Percentiles rank a stretch among this genome's conserved stretches.
Evolutionary conservation across 2,329 filamentous ascomycete genomes (phyloP).

Genomic region (Calonectria naviculata): DNA sequence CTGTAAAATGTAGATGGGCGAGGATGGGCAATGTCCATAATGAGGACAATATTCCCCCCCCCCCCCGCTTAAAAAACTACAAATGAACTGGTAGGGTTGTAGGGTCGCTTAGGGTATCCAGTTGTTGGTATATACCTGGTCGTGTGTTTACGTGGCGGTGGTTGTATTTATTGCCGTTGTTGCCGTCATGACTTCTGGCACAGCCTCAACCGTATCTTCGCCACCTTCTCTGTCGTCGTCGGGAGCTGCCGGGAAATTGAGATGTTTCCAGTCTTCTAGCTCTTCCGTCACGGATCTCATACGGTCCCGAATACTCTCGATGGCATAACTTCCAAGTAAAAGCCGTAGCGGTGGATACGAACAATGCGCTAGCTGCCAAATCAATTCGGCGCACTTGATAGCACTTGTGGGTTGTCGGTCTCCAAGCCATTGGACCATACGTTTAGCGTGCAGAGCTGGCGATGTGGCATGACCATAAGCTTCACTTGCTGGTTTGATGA

Average conservation of each 20-base stretch:
- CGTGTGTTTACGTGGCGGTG: not conserved
- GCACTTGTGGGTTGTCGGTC: constrained; percentile 93
- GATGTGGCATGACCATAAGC: constrained; percentile 82
- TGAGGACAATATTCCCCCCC: too few relatives aligned
- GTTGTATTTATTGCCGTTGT: not conserved
- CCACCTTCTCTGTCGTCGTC: constrained; percentile 39
- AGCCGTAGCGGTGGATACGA: constrained; percentile 90
- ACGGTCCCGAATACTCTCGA: constrained; percentile 93
- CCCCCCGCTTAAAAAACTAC: too few relatives aligned
- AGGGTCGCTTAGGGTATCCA: not conserved
- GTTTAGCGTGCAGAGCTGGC: constrained; percentile 87
- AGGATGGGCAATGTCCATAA: not conserved
- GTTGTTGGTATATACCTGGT: not conserved
- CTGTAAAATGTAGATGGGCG: not conserved
- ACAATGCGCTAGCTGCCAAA: constrained; percentile 96
- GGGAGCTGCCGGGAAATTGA: constrained; percentile 70
- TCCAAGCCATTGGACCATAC: constrained; percentile 94
- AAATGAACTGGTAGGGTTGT: not conserved
- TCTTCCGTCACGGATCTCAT: constrained; percentile 94
- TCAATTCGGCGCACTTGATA: constrained; percentile 90
- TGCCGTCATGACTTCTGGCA: not conserved
- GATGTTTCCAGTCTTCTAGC: constrained; percentile 91
- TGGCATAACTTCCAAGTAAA: constrained; percentile 91
- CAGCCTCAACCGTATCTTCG: constrained; percentile 26
- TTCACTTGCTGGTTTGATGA: constrained; percentile 86